Percentiles rank a stretch among this genome's conserved stretches.
These are phyloP conservation scores for Strobilomyces dryophilus DNA, from an alignment of 768 basidiomycete species.

Conservation along the genomic window DNA sequence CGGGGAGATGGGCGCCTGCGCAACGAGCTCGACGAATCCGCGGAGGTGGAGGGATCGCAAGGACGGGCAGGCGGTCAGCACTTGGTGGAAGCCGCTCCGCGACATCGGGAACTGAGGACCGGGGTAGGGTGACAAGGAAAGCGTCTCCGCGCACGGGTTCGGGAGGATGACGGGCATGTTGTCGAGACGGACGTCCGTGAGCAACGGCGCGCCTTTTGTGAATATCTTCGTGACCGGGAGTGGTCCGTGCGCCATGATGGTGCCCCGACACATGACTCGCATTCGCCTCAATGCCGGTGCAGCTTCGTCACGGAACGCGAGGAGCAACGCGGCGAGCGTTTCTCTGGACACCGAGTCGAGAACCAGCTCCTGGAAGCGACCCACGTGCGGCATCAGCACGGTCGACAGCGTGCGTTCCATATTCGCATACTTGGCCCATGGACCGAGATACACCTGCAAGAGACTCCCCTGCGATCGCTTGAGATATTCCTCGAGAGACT, in stretches of 20 bases:
- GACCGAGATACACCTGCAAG: conserved; percentile 31
- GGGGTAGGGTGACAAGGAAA: conserved; percentile 33
- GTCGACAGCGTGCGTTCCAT: conserved; percentile 21
- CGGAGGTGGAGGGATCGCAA: conserved; percentile 26
- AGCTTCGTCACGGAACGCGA: conserved; percentile 22
- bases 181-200: conserved; percentile 33
- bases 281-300: conserved; percentile 26
- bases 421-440: conserved; percentile 31
- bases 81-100: conserved; percentile 21
- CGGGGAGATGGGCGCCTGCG: conserved; percentile 17
- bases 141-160: conserved; percentile 14
- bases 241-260: conserved; percentile 25
- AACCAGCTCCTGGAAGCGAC: conserved; percentile 27
- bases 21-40: conserved; percentile 28
- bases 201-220: conserved; percentile 29
- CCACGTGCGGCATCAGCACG: conserved; percentile 28
- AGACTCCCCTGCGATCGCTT: conserved; percentile 28
- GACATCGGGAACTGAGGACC: conserved; percentile 31
- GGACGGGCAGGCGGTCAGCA: conserved; percentile 17
- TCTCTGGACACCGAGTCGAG: conserved; percentile 30
- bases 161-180: conserved; percentile 26
- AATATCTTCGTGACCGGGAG: conserved; percentile 24
- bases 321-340: conserved; percentile 21
- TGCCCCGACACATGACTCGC: conserved; percentile 29
- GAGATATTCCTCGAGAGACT: conserved; percentile 31